phyloP scores from a whole-genome alignment of 2,329 filamentous ascomycete genomes.

The Aspergillus felis region DNA sequence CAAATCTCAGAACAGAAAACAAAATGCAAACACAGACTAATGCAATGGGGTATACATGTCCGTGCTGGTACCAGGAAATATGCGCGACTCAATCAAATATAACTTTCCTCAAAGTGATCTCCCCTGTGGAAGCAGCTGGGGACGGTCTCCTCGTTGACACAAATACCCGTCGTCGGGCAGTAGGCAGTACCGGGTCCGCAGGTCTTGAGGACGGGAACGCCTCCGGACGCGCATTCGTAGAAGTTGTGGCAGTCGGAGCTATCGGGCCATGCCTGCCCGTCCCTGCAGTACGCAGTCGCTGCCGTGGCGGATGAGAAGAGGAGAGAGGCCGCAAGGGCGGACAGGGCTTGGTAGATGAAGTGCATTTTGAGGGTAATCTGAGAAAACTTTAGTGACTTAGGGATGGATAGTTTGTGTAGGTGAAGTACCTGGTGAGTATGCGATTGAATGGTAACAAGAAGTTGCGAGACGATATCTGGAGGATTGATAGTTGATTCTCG shows the following conservation, averaged over 20 bases:
- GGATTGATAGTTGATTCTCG: not conserved
- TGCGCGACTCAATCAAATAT: no score
- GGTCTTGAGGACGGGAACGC: conserved; percentile 6
- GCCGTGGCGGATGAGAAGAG: not conserved
- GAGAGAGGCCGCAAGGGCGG: not conserved
- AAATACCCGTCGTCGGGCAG: conserved; percentile 3
- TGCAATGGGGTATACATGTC: no score
- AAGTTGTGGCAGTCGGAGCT: conserved; percentile 6
- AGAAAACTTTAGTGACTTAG: not conserved
- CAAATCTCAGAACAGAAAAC: no score
- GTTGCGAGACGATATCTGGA: not conserved
- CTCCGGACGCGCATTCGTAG: conserved; percentile 8
- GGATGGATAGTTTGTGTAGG: not conserved
- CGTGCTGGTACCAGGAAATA: no score
- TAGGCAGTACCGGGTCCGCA: conserved; percentile 9
- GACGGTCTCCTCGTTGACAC: conserved; percentile 2
- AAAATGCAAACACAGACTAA: no score
- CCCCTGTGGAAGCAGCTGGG: not conserved
- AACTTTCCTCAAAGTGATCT: not conserved
- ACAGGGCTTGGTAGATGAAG: not conserved
- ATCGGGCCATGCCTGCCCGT: conserved; percentile 5
- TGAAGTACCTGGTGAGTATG: not conserved
- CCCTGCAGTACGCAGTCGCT: not conserved
- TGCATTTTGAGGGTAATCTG: not conserved
- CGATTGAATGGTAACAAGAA: not conserved